Evolutionary conservation across 2,329 filamentous ascomycete species (phyloP), one percentile per base, ranked within the genome.

Genomic region (Talaromyces sp.): DNA sequence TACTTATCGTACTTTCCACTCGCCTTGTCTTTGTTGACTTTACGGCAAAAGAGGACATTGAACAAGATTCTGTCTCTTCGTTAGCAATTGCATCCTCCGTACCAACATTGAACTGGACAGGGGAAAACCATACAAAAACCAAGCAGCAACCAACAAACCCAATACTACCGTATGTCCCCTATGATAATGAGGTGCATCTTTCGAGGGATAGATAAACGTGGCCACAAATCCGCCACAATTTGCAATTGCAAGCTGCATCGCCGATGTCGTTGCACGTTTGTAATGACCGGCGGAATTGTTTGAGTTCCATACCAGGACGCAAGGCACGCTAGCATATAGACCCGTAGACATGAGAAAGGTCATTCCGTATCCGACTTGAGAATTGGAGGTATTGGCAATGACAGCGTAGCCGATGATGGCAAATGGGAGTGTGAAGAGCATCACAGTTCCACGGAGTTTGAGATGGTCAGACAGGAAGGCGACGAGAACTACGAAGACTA

Each of bases 221-320:
- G 85, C 82, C 2, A 88, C 84, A 63, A 88, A 87, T 0, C 86
- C 86, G 46, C 85, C 85, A 7, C 79, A 81, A 62, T 89, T 89
- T 0, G 85, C 86, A 63, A 88, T 82, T 1, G 82, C 81, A 25
- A 89, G 75, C 69, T 89, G 85, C 63, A 88, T 65, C 0, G 82
- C 86, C 1, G 81, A 82, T 0, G 85, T 86, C 0, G 86, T 88
- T 0, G 87, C 86, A 13, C 86, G 75, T 69, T 89, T 89, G 66
- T 88, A 89, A 66, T 89, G 86, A 0, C 83, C 84, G 0, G 85
- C 84, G 0, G 81, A 84, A 67, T 88, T 88, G 66, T 88, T 88
- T 2, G 82, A 82, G 61, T 85, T 81, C 85, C 85, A 88, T 1
- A 81, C 84, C 9, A 88, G 72, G 2, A 87, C 80, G 17, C 80